Percentiles rank a stretch among this genome's conserved stretches.
Conservation (phyloP, 805 yeast species). For the Saccharomyces paradoxus region DNA sequence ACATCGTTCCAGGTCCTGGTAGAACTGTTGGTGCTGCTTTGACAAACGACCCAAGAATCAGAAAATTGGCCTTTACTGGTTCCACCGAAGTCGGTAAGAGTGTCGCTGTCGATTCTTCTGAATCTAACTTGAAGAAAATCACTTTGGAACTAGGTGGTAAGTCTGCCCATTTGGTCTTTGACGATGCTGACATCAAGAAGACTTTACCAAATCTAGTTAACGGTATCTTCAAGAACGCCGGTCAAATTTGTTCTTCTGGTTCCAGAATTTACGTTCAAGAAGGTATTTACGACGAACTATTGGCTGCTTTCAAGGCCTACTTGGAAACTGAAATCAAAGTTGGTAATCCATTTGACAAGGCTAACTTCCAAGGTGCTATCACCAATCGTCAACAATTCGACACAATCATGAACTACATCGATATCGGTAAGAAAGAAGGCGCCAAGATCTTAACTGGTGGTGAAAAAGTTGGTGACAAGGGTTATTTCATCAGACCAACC, state of each 20-base stretch:
- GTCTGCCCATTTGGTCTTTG: constrained; percentile 67
- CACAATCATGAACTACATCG: constrained; percentile 59
- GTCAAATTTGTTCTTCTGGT: constrained; percentile 79
- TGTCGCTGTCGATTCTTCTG: constrained; percentile 62
- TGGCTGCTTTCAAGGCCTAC: constrained; percentile 49
- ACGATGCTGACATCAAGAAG: constrained; percentile 53
- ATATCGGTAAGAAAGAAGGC: constrained; percentile 59
- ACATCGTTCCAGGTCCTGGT: constrained; percentile 70
- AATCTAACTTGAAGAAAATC: constrained; percentile 66
- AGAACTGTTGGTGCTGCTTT: constrained; percentile 64
- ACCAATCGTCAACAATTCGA: constrained; percentile 61
- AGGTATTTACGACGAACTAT: constrained; percentile 55
- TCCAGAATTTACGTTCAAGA: constrained; percentile 73
- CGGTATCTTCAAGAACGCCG: constrained; percentile 73
- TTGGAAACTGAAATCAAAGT: constrained; percentile 50
- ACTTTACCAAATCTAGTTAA: constrained; percentile 45
- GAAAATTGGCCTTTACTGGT: constrained; percentile 76
- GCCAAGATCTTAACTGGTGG: constrained; percentile 68
- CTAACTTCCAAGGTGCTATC: constrained; percentile 70
- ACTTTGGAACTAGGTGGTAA: constrained; percentile 81
- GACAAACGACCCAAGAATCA: constrained; percentile 57
- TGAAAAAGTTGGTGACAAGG: constrained; percentile 53
- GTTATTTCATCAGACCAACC: constrained; percentile 68
- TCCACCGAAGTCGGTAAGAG: constrained; percentile 68
- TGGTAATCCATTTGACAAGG: constrained; percentile 68